Evolutionary conservation across 148 eudicot species (phyloP).

Genomic region (Diospyros lotus): DNA sequence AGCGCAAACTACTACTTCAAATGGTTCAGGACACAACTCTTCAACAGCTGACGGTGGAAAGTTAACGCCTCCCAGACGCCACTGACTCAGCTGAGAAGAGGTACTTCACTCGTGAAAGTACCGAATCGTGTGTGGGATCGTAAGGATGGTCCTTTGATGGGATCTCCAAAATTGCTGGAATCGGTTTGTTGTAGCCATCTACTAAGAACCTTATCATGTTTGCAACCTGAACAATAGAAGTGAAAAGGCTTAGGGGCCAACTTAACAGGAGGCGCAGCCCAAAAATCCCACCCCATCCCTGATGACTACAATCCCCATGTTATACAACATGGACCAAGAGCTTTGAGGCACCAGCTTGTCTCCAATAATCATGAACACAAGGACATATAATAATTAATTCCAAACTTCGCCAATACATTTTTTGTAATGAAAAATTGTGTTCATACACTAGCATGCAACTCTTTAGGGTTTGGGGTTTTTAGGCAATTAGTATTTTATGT

Average conservation of each 20-base stretch:
- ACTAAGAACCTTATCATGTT: slow-evolving; percentile 86
- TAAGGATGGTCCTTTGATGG: slow-evolving; percentile 97
- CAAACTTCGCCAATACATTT: too few relatives aligned
- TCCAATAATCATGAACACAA: neutral
- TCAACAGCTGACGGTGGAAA: too few relatives aligned
- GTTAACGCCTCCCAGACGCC: slow-evolving; percentile 48
- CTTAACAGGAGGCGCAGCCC: neutral
- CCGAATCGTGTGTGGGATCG: slow-evolving; percentile 83
- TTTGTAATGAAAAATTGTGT: too few relatives aligned
- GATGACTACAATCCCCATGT: neutral
- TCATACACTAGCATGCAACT: too few relatives aligned
- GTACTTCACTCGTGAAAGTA: slow-evolving; percentile 84
- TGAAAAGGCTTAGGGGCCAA: neutral
- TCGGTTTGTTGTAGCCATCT: slow-evolving; percentile 90
- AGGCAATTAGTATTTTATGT: too few relatives aligned
- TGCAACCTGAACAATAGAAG: slow-evolving; percentile 51
- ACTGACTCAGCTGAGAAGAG: slow-evolving; percentile 74
- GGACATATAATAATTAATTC: too few relatives aligned
- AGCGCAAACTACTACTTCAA: too few relatives aligned
- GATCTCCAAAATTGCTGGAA: slow-evolving; percentile 90
- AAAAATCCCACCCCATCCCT: neutral
- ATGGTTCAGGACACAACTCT: too few relatives aligned
- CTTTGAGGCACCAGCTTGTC: neutral
- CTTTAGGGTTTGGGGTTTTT: too few relatives aligned
- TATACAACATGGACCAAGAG: neutral